Conservation (phyloP, 176 grass and related monocot genomes). For the Microstegium vimineum region DNA sequence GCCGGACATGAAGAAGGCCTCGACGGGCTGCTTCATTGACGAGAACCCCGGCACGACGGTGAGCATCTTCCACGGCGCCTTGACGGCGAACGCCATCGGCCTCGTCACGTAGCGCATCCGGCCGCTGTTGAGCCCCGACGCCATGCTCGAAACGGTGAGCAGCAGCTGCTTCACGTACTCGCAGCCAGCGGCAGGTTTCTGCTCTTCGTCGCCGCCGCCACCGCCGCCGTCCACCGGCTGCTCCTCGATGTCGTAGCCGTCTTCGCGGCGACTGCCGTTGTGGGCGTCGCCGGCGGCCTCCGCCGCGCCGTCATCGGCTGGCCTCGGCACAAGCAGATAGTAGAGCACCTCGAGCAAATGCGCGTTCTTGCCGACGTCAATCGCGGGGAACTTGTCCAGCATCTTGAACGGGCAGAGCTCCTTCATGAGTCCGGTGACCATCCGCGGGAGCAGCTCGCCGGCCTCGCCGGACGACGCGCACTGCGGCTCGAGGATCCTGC, state of each 20-base stretch:
- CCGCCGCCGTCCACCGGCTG: not conserved
- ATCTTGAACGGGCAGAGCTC: constrained; percentile 81
- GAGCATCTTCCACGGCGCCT: constrained; percentile 84
- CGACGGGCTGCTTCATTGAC: constrained; percentile 47
- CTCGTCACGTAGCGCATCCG: constrained; percentile 44
- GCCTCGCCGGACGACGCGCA: constrained; percentile 39
- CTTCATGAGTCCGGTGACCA: constrained; percentile 61
- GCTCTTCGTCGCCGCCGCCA: not conserved
- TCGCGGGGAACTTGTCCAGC: constrained; percentile 45
- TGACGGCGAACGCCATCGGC: constrained; percentile 50
- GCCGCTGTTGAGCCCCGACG: constrained; percentile 16
- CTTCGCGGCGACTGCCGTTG: constrained; percentile 12
- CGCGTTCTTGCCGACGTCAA: constrained; percentile 43
- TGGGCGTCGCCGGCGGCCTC: not conserved
- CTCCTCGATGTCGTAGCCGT: constrained; percentile 50
- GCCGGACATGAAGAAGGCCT: constrained; percentile 36
- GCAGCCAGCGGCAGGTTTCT: constrained; percentile 7
- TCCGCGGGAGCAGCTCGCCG: constrained; percentile 34
- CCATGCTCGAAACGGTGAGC: constrained; percentile 23
- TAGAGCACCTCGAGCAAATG: constrained; percentile 74
- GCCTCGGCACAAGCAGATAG: constrained; percentile 50
- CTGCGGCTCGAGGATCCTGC: constrained; percentile 55
- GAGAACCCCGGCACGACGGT: constrained; percentile 55
- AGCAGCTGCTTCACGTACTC: constrained; percentile 52
- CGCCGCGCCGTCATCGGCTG: constrained; percentile 9